A percentile compares a stretch with the other conserved stretches of the same genome.
phyloP scores from a whole-genome alignment of 805 yeast genomes.

The Candida chilensis region DNA sequence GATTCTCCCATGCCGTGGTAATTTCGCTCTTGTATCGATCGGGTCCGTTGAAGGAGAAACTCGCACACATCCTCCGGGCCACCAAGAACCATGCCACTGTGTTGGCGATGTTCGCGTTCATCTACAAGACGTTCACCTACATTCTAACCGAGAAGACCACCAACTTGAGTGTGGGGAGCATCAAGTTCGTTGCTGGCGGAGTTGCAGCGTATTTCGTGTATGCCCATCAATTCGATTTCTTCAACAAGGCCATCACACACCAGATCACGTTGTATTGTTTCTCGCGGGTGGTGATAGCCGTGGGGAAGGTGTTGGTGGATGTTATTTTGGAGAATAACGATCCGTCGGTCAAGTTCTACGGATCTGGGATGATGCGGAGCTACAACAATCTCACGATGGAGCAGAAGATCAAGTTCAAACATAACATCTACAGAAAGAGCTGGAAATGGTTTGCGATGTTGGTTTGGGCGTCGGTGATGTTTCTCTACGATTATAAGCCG shows the following conservation, averaged over 20 bases:
- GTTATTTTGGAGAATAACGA: constrained; percentile 22
- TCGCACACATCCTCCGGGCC: constrained; percentile 36
- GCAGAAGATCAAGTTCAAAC: constrained; percentile 2
- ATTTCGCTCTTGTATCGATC: constrained; percentile 47
- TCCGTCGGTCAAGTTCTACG: constrained; percentile 10
- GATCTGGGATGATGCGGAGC: background rate
- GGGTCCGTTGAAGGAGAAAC: constrained; percentile 37
- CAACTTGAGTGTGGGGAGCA: background rate
- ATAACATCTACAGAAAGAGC: too few relatives aligned
- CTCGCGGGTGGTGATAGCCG: constrained; percentile 56
- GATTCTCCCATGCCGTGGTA: constrained; percentile 59
- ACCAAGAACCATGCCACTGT: constrained; percentile 47
- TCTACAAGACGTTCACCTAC: constrained; percentile 33
- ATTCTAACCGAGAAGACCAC: constrained; percentile 20
- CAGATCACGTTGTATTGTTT: constrained; percentile 70
- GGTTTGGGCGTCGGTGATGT: constrained; percentile 71
- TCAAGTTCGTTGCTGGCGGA: constrained; percentile 16
- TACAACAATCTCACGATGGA: too few relatives aligned
- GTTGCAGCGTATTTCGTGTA: constrained; percentile 29
- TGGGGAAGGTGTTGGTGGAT: constrained; percentile 42
- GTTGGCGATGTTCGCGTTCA: constrained; percentile 45
- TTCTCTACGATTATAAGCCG: constrained; percentile 55
- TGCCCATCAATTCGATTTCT: constrained; percentile 19
- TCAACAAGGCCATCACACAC: constrained; percentile 45
- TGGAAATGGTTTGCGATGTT: constrained; percentile 54